phyloP scores from a whole-genome alignment of 208 protist species.

The Naegleria fowleri region DNA sequence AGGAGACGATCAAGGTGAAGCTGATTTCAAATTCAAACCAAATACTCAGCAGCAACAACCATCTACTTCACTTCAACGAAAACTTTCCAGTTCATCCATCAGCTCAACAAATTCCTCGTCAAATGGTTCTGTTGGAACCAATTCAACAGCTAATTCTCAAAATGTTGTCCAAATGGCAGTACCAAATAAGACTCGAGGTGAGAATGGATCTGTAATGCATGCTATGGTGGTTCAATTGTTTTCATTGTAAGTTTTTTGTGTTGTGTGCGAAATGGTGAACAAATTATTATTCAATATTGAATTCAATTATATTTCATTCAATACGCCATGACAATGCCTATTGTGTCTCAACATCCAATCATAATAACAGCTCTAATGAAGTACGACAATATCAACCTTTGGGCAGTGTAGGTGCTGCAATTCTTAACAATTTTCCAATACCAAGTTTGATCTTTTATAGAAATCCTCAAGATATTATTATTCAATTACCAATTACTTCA shows the following conservation, averaged over 20 bases:
- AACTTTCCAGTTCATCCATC: background rate
- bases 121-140: no score
- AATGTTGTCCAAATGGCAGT: background rate
- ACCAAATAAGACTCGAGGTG: background rate
- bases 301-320: no score
- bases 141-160: background rate
- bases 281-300: no score
- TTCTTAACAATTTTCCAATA: background rate
- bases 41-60: background rate
- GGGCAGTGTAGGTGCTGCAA: background rate
- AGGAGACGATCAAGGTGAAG: background rate
- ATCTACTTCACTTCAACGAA: background rate
- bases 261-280: background rate
- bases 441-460: background rate
- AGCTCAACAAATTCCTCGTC: background rate
- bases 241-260: background rate
- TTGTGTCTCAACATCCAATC: no score
- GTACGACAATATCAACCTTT: background rate
- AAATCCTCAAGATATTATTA: background rate
- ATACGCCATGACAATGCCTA: no score
- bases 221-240: slow-evolving; percentile 1
- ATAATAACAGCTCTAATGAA: background rate
- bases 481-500: background rate
- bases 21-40: background rate
- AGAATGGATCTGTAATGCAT: background rate